phyloP scores from a whole-genome alignment of 163 green algal genomes.

The Chlamydomonas reinhardtii region DNA sequence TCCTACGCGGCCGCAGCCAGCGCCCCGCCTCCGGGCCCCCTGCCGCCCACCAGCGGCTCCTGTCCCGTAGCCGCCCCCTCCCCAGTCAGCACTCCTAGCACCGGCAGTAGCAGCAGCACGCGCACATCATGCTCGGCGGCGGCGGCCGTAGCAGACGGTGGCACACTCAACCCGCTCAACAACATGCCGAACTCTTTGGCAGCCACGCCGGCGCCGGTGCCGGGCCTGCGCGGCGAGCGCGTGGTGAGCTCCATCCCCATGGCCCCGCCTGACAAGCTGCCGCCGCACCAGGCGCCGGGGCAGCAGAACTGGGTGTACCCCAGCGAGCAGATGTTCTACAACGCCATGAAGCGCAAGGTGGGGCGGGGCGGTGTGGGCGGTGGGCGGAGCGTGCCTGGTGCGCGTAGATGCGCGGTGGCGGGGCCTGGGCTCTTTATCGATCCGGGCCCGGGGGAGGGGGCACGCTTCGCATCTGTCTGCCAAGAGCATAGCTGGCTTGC shows the following conservation, averaged over 20 bases:
- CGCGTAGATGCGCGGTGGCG: too few relatives aligned
- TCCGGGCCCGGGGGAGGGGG: too few relatives aligned
- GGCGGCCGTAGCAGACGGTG: neutral
- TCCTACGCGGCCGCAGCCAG: constrained; percentile 29
- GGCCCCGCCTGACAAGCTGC: constrained; percentile 22
- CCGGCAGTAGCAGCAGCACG: too few relatives aligned
- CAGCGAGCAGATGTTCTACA: constrained; percentile 94
- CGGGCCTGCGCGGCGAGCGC: constrained; percentile 26
- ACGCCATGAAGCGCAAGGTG: constrained; percentile 93
- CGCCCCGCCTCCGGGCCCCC: neutral
- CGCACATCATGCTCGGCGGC: neutral
- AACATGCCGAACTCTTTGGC: constrained; percentile 27
- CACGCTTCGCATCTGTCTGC: too few relatives aligned
- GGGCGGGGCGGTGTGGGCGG: neutral
- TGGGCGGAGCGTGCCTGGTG: too few relatives aligned
- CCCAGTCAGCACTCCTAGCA: too few relatives aligned
- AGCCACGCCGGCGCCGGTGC: neutral
- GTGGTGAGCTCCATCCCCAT: constrained; percentile 35
- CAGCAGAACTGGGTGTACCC: constrained; percentile 88
- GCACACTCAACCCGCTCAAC: constrained; percentile 41
- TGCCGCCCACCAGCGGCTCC: constrained; percentile 10
- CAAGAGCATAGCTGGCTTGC: too few relatives aligned
- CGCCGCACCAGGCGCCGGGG: constrained; percentile 20
- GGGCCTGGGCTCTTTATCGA: too few relatives aligned
- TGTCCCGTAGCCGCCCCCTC: neutral